These are phyloP conservation scores for Talaromyces adpressus DNA, from an alignment of 495 filamentous ascomycete genomes.

Conservation along the genomic window DNA sequence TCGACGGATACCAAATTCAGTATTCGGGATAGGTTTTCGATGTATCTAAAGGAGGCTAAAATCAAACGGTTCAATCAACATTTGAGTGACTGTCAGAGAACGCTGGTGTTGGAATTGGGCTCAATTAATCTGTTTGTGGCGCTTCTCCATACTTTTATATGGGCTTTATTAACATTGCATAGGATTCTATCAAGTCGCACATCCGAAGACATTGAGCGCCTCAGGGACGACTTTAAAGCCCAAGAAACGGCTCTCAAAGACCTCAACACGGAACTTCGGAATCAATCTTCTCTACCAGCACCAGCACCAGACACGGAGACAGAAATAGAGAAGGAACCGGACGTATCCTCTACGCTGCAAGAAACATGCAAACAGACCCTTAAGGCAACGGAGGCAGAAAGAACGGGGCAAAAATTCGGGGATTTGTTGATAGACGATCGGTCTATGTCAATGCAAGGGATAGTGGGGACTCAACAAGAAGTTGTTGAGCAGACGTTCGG, in stretches of 20 bases:
- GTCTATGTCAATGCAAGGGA: too few species aligned
- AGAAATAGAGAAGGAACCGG: not conserved
- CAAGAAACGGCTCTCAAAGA: not conserved
- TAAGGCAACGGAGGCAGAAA: too few species aligned
- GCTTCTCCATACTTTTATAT: not conserved
- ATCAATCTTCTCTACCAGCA: not conserved
- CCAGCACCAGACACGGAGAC: not conserved
- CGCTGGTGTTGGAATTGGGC: not conserved
- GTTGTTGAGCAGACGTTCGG: too few species aligned
- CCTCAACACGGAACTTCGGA: not conserved
- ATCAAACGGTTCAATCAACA: not conserved
- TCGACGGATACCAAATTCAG: not conserved
- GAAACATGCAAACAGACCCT: too few species aligned
- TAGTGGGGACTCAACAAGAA: too few species aligned
- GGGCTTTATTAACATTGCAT: not conserved
- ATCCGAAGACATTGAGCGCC: not conserved
- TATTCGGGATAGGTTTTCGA: not conserved
- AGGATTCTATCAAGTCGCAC: not conserved
- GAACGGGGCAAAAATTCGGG: too few species aligned
- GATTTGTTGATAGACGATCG: too few species aligned
- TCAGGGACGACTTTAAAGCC: not conserved
- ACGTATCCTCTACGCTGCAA: not conserved
- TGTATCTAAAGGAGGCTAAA: not conserved
- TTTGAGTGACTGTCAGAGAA: not conserved
- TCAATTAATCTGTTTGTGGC: not conserved